Conservation (phyloP, 805 yeast species). For the Ogataea nonfermentans region DNA sequence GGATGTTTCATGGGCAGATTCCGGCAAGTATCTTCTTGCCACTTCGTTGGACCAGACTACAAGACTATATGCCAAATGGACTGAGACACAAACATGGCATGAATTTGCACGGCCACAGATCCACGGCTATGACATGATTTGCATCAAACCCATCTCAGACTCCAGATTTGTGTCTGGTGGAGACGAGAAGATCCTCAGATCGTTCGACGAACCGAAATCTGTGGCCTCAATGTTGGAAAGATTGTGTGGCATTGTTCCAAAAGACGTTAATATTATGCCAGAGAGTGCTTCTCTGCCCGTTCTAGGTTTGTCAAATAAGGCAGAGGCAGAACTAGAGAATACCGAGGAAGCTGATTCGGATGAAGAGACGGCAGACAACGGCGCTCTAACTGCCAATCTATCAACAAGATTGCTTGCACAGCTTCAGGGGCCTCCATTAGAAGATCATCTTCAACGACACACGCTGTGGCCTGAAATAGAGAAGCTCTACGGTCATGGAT, state of each 20-base stretch:
- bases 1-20: constrained; percentile 71
- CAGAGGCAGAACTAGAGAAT: constrained; percentile 52
- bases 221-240: constrained; percentile 61
- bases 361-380: constrained; percentile 42
- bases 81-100: constrained; percentile 57
- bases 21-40: constrained; percentile 64
- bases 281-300: constrained; percentile 91
- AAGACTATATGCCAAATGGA: constrained; percentile 72
- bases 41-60: constrained; percentile 95
- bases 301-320: constrained; percentile 89
- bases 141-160: constrained; percentile 59
- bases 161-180: constrained; percentile 86
- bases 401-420: constrained; percentile 47
- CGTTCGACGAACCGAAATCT: constrained; percentile 83
- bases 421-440: constrained; percentile 68
- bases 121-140: constrained; percentile 96
- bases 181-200: constrained; percentile 88
- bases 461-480: constrained; percentile 95
- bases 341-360: constrained; percentile 38
- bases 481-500: constrained; percentile 96
- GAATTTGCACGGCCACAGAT: constrained; percentile 97
- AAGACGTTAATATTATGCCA: constrained; percentile 46
- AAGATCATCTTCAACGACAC: constrained; percentile 86
- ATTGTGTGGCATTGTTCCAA: constrained; percentile 46
- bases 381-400: constrained; percentile 35